Base-by-base conservation (phyloP, 1,284 basidiomycete genomes). In the Stereum hirsutum region DNA sequence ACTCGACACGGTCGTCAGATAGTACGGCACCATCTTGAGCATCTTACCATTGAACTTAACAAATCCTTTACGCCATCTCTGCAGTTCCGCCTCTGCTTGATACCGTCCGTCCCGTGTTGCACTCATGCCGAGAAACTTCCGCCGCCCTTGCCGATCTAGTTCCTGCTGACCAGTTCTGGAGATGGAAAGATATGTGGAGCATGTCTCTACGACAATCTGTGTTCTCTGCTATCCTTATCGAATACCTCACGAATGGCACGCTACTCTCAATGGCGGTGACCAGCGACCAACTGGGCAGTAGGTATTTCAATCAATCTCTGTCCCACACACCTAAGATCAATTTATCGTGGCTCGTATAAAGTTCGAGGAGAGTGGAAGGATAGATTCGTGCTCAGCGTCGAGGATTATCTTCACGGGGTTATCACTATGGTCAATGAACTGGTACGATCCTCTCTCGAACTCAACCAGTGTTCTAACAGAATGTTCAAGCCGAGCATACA, bases 391-490 rank as follows among this genome's bases (percentile, higher is more conserved):
- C 55, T 92, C 24, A 67, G 81, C 6, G 78, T 74, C 2, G 89
- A 92, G 59, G 89, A 92, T 54, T 92, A 92, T 58, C 68, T 92
- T n/a, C 89, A 89, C 52, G 83, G 81, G 1, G 61, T 92, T 25
- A 89, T 92, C 46, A 81, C 69, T 35, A 62, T 91, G 33, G 79
- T 89, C 27, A 91, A 90, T 50, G 89, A 92, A 63, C 62, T 92
- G 58, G 89, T 87, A 55, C 49, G 74, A 58, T n/a, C n/a, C n/a
- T n/a, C n/a, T n/a, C n/a, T 39, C 25, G 19, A 15, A 49, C 17
- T 19, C 44, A 17, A 42, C 23, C 23, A 14, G n/a, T 17, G 10
- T 24, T 26, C 14, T 27, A 11, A n/a, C 12, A n/a, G 14, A n/a
- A 33, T 37, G 15, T 31, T n/a, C 20, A 38, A 5, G 44, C 46